These are phyloP conservation scores for Aspergillus incahuasiensis DNA, from an alignment of 495 filamentous ascomycete species.

Conservation along the genomic window DNA sequence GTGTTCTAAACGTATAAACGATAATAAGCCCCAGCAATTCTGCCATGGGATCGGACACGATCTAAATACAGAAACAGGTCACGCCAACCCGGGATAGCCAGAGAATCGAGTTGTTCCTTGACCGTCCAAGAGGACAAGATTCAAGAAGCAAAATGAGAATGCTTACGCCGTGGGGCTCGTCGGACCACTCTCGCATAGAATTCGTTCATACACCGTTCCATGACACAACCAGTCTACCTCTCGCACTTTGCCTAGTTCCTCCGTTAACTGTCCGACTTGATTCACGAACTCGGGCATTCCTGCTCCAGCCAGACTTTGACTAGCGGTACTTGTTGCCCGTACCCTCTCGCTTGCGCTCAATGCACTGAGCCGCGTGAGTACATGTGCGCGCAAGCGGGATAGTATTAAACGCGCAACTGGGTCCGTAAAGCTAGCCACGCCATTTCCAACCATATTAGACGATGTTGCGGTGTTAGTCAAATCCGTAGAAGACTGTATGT, in stretches of 20 bases:
- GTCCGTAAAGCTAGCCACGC: constrained; percentile 53
- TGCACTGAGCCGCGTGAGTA: constrained; percentile 71
- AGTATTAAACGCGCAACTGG: constrained; percentile 79
- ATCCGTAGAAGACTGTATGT: constrained; percentile 15
- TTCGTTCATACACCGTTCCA: constrained; percentile 71
- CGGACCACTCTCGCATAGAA: constrained; percentile 36
- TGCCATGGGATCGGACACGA: too few relatives aligned
- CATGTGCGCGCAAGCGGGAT: constrained; percentile 66
- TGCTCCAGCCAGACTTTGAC: constrained; percentile 71
- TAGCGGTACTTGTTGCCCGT: constrained; percentile 72
- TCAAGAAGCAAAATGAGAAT: constrained; percentile 1
- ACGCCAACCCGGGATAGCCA: too few relatives aligned
- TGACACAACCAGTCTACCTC: constrained; percentile 78
- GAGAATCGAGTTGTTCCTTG: too few relatives aligned
- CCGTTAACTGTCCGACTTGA: constrained; percentile 75
- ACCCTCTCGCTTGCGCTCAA: constrained; percentile 76
- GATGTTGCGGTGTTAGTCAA: constrained; percentile 5
- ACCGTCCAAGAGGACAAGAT: background rate
- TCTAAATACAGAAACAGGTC: background rate
- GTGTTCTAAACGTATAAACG: background rate
- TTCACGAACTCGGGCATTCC: constrained; percentile 89
- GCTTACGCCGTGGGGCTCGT: constrained; percentile 10
- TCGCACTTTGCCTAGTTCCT: constrained; percentile 68
- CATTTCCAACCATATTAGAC: constrained; percentile 1
- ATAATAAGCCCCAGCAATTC: background rate